Base-by-base conservation (phyloP, 2,329 filamentous ascomycete species). In the Fusarium burgessii region DNA sequence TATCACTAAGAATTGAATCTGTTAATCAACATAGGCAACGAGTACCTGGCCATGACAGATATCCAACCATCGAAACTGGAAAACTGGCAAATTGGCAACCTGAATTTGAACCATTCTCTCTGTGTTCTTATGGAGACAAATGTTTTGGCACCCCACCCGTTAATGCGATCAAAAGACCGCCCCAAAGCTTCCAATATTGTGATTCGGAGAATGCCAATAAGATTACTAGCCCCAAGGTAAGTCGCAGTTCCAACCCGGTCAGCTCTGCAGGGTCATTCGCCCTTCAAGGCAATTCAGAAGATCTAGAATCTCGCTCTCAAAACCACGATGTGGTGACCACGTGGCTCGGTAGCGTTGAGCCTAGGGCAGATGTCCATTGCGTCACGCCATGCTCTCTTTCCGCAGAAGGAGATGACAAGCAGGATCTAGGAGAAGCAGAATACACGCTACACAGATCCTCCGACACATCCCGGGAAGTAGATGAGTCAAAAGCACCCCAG, bases 91-190 rank as follows among this genome's bases (percentile, higher is more conserved):
- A 43, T 7, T 62, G 49, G 25, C 38, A 42, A 32, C 7, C 61
- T 10, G 47, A 33, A 4, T 77, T 72, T 25, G 18, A 13, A 8
- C 57, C 69, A 1, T 77, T 78, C 27, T 38, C 42, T 18, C 38
- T 50, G n/a, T 72, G 69, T 15, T 18, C 29, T 3, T 77, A 77
- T 55, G 32, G 13, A 23, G 65, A 50, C 20, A 76, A 77, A 46
- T 29, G 20, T 11, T 43, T 55, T 18, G 62, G 64, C 8, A 59
- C 51, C 20, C 14, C 40, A 20, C 35, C 70, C 12, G 18, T 40
- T 13, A 20, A n/a, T 15, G 18, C 63, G 12, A 25, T 27, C 18
- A 60, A 60, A 15, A 18, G 45, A 12, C 27, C 52, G 12, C 27
- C 32, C 4, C 45, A 38, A 17, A 41, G 43, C 14, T 45, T 45